phyloP scores from a whole-genome alignment of 2,329 filamentous ascomycete genomes.

The Pyrenophora teres region DNA sequence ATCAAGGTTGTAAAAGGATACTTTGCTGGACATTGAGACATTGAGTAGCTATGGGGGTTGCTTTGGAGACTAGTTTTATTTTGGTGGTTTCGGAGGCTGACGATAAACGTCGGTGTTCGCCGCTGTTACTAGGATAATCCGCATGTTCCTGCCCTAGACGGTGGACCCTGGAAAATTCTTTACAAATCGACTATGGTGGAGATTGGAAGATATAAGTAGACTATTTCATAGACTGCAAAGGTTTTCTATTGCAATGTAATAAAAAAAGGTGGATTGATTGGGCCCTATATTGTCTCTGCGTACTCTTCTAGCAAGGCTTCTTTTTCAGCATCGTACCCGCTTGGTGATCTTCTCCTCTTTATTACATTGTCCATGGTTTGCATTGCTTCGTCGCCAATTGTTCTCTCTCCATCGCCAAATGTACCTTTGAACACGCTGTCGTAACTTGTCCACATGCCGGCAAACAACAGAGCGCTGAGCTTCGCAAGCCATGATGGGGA shows the following conservation, averaged over 20 bases:
- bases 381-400: conserved; percentile 39
- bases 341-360: background rate
- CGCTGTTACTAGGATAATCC: conserved; percentile 2
- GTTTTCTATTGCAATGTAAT: too few species aligned
- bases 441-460: conserved; percentile 66
- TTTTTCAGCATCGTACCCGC: conserved; percentile 16
- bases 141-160: background rate
- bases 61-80: background rate
- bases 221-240: too few species aligned
- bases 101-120: conserved; percentile 6
- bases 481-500: conserved; percentile 69
- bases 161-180: background rate
- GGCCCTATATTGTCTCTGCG: background rate
- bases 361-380: background rate
- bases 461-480: conserved; percentile 59
- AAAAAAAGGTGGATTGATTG: too few species aligned
- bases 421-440: conserved; percentile 65
- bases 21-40: too few species aligned
- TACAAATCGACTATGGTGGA: background rate
- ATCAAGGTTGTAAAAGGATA: too few species aligned
- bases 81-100: conserved; percentile 1
- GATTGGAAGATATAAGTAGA: too few species aligned
- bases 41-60: background rate
- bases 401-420: conserved; percentile 88
- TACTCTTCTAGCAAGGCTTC: conserved; percentile 17